These are phyloP conservation scores for Trichoderma sp. DNA, from an alignment of 2,329 filamentous ascomycete species.

Conservation along the genomic window DNA sequence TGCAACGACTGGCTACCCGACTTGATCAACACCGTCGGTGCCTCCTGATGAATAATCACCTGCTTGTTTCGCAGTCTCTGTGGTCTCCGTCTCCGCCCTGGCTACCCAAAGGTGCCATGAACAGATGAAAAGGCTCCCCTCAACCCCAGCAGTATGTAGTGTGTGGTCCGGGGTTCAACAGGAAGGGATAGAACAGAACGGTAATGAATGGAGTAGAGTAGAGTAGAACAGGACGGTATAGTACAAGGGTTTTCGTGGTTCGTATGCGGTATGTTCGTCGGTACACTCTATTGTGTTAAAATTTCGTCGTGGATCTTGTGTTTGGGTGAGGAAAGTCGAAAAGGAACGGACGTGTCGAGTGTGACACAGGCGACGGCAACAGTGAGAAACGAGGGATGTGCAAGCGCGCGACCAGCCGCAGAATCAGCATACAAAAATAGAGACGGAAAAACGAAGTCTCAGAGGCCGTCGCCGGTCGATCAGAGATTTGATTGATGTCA, in stretches of 20 bases:
- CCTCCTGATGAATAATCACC: neutral
- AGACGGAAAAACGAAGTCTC: constrained; percentile 12
- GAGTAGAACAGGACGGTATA: neutral
- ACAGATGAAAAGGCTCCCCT: neutral
- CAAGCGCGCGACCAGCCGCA: constrained; percentile 19
- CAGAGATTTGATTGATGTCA: constrained; percentile 7
- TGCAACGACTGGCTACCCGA: neutral
- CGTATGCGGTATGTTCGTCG: neutral
- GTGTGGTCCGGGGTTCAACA: neutral
- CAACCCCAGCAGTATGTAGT: neutral
- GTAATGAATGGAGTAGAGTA: neutral
- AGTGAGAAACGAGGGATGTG: neutral
- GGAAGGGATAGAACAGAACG: neutral
- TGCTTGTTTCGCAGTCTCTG: neutral
- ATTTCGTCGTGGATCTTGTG: neutral
- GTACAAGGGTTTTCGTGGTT: neutral
- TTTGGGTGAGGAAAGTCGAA: neutral
- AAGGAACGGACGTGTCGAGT: constrained; percentile 23
- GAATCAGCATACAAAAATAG: neutral
- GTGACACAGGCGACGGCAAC: constrained; percentile 16
- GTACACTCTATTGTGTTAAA: neutral
- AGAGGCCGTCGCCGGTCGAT: constrained; percentile 10
- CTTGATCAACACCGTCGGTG: neutral
- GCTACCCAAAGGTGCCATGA: constrained; percentile 15
- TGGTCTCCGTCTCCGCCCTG: constrained; percentile 6